Base-by-base conservation (phyloP, 306 rosid species). In the Mimosa pudica region DNA sequence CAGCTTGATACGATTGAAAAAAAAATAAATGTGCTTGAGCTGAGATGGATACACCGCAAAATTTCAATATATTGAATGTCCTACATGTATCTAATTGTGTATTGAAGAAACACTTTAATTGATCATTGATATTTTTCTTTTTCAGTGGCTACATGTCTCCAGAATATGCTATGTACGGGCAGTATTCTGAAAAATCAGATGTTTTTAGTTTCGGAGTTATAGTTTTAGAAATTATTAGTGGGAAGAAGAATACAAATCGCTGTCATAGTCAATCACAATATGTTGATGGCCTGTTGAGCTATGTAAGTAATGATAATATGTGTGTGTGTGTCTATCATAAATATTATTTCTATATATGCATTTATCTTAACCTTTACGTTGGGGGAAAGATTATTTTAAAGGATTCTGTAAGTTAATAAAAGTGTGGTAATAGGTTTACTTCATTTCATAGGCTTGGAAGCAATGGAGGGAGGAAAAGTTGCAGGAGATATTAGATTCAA, bases 391-490 rank as follows among this genome's bases (percentile, higher is more conserved):
- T 6, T 18, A 2, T 57, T 58, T 58, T 8, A 58, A 20, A 2
- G 9, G 18, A 58, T 8, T 58, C 10, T 58, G 14, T 38, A 38
- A 38, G 42, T 38, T 38, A 38, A 38, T 38, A 45, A 45, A 20
- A 58, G 20, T 6, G 36, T 20, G 35, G 3, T 57, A 8, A 58
- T 20, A 18, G 10, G 35, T 17, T 57, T 57, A 14, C 7, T 18
- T 57, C 65, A 20, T 45, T 70, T 30, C 71, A 77, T 44, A 82
- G 88, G 83, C 76, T 61, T 85, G 90, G 90, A 82, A 54, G 20
- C 77, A 38, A 48, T 85, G 82, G 85, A 77, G 33, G 7, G 84
- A 81, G 1, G 80, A 81, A 46, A 41, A 10, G 11, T 44, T 77
- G 4, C 44, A 61, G 13, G 85, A 84, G 32, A 68, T 86, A 52